Evolutionary conservation across 1,284 basidiomycete genomes (phyloP).

Genomic region (Omphalotus olearius): DNA sequence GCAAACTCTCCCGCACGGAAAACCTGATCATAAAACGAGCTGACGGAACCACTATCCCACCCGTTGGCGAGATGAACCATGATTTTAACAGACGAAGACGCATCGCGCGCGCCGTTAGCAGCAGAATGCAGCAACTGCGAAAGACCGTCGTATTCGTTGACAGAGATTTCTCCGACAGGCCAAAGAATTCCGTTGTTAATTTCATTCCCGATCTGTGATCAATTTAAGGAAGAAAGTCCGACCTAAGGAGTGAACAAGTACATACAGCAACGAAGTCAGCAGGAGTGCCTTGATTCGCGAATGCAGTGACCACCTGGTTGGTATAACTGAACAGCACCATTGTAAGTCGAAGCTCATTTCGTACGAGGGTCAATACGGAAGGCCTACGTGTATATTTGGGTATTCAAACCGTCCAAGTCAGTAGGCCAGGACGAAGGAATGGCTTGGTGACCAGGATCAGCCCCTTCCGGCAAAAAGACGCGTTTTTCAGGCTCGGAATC

Average conservation of each 20-base stretch:
- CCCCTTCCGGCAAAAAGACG: conserved; percentile 35
- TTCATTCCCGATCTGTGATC: conserved; percentile 51
- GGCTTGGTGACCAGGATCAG: conserved; percentile 56
- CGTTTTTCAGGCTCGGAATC: background rate
- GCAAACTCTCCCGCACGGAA: conserved; percentile 51
- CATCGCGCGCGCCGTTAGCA: conserved; percentile 31
- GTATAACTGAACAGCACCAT: conserved; percentile 40
- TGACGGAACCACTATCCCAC: conserved; percentile 46
- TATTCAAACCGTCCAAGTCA: conserved; percentile 44
- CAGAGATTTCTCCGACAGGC: conserved; percentile 53
- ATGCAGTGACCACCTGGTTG: conserved; percentile 43
- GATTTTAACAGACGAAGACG: conserved; percentile 43
- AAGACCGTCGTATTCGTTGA: conserved; percentile 47
- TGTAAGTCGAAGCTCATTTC: background rate
- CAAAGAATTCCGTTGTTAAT: conserved; percentile 62
- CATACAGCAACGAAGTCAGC: conserved; percentile 46
- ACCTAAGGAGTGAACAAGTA: background rate
- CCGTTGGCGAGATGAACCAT: conserved; percentile 64
- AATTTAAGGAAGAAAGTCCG: background rate
- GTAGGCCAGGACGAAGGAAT: conserved; percentile 59
- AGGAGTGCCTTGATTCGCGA: conserved; percentile 49
- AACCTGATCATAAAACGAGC: conserved; percentile 47
- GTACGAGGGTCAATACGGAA: background rate
- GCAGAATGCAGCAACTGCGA: conserved; percentile 62
- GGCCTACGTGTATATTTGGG: conserved; percentile 48